Base-by-base conservation (phyloP, 2,329 filamentous ascomycete species). In the Stachybotrys echinatus region DNA sequence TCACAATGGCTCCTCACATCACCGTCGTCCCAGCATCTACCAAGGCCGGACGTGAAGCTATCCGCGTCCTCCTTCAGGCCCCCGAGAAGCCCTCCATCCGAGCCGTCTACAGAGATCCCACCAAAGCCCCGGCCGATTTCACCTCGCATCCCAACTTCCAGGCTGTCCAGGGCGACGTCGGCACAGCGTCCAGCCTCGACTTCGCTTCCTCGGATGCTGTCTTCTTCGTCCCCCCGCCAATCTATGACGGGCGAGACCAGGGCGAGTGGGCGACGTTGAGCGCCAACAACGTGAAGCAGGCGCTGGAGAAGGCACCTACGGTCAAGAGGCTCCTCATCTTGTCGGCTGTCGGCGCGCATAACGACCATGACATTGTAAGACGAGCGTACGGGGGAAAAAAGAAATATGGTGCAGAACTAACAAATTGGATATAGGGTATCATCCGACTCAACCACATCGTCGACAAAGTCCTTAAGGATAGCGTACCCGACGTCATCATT, bases 11-110 rank as follows among this genome's bases (percentile, higher is more conserved):
- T 65, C 10, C 56, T 45, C 58, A 61, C n/a, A 57, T 68, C 49
- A 62, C 63, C 5, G 49, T 69, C 21, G 37, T 68, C 2, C 66
- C 66, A 7, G 66, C 65, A 12, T 68, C 66, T 5, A 62, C 64
- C 17, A 56, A 61, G 40, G 63, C 60, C n/a, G 66, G 65, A 14
- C 54, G 52, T 23, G 61, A 60, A 12, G 60, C 64, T 1, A 65
- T 69, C 18, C 58, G 59, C 2, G 44, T 40, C 3, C 59, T 68
- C 2, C 49, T 69, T 0, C 46, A 48, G 4, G 55, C 59, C 5
- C 38, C 56, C 1, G 50, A 12, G 3, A 52, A 58, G 2, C 58
- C 56, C 1, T n/a, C 34, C 4, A 49, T 69, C 23, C 58, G 56
- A 2, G 66, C 56, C 3, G 54, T 67, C 44, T 69, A 69, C 39